A percentile compares a stretch with the other conserved stretches of the same genome.
Evolutionary conservation across 441 rosid species (phyloP).

Genomic region (Gossypium gossypioides): DNA sequence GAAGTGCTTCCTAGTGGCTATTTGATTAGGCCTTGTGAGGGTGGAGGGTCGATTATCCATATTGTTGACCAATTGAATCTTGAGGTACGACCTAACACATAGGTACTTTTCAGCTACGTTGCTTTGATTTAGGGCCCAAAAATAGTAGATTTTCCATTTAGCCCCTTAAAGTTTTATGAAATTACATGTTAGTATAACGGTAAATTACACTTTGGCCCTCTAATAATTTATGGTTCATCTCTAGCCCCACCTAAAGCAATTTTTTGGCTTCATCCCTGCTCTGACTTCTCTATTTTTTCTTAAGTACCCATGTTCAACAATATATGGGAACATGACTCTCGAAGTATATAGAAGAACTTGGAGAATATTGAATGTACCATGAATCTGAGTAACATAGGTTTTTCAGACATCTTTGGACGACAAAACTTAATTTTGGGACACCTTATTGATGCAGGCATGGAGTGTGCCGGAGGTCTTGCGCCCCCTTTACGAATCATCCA

Average conservation of each 20-base stretch:
- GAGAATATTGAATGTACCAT: too few relatives aligned
- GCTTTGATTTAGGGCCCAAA: background rate
- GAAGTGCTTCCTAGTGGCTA: constrained; percentile 96
- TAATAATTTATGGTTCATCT: too few relatives aligned
- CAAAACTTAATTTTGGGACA: background rate
- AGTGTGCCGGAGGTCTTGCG: constrained; percentile 96
- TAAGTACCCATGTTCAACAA: background rate
- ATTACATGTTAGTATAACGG: too few relatives aligned
- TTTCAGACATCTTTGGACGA: background rate
- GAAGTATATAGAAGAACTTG: background rate
- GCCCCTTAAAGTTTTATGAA: too few relatives aligned
- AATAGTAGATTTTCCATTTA: too few relatives aligned
- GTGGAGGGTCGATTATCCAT: constrained; percentile 95
- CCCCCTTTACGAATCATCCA: constrained; percentile 84
- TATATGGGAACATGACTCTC: background rate
- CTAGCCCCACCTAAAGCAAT: too few relatives aligned
- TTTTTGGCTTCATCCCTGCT: too few relatives aligned
- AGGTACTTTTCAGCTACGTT: background rate
- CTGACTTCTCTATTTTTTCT: background rate
- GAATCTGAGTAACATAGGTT: background rate
- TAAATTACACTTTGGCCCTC: too few relatives aligned
- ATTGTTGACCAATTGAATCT: constrained; percentile 91
- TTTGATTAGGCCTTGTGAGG: constrained; percentile 90
- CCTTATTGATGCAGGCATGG: constrained; percentile 57
- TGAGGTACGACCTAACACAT: constrained; percentile 38